A percentile compares a stretch with the other conserved stretches of the same genome.
Conservation (phyloP, 2,329 filamentous ascomycete genomes). For the Fusarium scirpi region DNA sequence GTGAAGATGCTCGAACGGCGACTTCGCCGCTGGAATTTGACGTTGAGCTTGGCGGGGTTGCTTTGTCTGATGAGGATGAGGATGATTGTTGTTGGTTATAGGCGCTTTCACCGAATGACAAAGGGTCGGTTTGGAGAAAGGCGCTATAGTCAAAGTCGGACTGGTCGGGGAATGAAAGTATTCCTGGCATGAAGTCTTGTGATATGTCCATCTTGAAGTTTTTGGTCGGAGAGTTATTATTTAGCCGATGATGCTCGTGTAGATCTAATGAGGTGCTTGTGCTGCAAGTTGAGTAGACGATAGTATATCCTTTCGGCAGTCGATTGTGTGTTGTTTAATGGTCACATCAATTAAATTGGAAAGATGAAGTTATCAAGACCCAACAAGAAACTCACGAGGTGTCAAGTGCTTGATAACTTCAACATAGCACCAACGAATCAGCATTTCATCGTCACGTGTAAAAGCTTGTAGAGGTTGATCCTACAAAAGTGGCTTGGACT, state of each 20-base stretch:
- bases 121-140: slow-evolving; percentile 52
- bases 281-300: background rate
- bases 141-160: slow-evolving; percentile 55
- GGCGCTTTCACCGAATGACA: slow-evolving; percentile 37
- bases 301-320: background rate
- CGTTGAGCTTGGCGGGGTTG: slow-evolving; percentile 49
- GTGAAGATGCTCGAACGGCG: slow-evolving; percentile 15
- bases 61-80: slow-evolving; percentile 50
- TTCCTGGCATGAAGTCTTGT: slow-evolving; percentile 43
- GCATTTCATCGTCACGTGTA: slow-evolving; percentile 41
- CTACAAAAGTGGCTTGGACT: slow-evolving; percentile 22
- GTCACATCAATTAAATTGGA: background rate
- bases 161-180: slow-evolving; percentile 50
- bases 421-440: slow-evolving; percentile 36
- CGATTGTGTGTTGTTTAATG: background rate
- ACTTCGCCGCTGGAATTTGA: slow-evolving; percentile 40
- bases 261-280: slow-evolving; percentile 7
- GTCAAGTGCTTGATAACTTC: slow-evolving; percentile 13
- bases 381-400: slow-evolving; percentile 2
- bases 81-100: slow-evolving; percentile 32
- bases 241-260: background rate
- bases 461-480: slow-evolving; percentile 23
- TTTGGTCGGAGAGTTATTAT: background rate
- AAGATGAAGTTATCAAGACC: slow-evolving; percentile 1
- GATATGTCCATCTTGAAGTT: slow-evolving; percentile 47